phyloP scores from a whole-genome alignment of 495 filamentous ascomycete species.

The Neurospora tetraspora region DNA sequence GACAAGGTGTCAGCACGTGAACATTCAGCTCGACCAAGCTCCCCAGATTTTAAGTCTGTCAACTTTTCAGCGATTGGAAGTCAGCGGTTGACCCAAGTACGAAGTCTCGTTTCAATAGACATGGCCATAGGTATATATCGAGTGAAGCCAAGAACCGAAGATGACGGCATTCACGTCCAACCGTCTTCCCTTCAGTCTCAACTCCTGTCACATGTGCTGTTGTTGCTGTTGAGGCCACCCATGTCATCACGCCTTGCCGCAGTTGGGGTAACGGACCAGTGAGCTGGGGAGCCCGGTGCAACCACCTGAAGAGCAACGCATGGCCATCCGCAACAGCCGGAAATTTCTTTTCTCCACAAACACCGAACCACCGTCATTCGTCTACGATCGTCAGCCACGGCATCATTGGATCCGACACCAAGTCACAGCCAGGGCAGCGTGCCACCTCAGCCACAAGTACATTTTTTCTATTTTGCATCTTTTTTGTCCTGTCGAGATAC shows the following conservation, averaged over 20 bases:
- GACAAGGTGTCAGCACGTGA: not conserved
- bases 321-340: slow-evolving; percentile 16
- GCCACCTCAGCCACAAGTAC: not conserved
- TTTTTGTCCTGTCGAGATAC: not conserved
- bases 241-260: not conserved
- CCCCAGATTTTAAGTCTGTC: not conserved
- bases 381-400: not conserved
- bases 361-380: not conserved
- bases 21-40: not conserved
- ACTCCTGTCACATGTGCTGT: not conserved
- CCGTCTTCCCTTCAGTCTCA: not conserved
- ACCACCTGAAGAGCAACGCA: not conserved
- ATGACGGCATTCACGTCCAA: not conserved
- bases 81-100: not conserved
- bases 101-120: not conserved
- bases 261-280: not conserved
- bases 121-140: not conserved
- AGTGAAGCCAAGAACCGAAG: not conserved
- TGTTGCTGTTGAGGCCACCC: not conserved
- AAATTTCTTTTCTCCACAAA: slow-evolving; percentile 11
- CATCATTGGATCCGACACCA: not conserved
- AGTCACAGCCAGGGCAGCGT: not conserved
- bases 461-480: not conserved
- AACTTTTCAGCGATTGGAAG: no score
- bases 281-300: not conserved